Conservation (phyloP, 163 green algal species). For the Volvox carteri region DNA sequence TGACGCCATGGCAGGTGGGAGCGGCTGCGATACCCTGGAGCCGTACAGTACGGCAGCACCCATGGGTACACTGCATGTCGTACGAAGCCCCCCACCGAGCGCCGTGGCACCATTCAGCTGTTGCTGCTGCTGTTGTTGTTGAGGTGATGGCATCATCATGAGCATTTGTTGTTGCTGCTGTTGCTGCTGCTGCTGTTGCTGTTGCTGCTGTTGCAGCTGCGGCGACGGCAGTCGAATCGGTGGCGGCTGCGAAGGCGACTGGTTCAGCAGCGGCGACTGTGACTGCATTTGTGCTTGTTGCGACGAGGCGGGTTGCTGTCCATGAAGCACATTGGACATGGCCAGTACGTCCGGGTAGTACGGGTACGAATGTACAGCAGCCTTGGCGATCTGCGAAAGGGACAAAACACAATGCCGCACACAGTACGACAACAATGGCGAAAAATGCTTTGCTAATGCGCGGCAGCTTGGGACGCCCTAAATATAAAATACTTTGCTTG, state of each 20-base stretch:
- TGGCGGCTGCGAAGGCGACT: slow-evolving; percentile 11
- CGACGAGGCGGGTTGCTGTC: background rate
- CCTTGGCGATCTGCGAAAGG: slow-evolving; percentile 43
- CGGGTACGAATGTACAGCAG: slow-evolving; percentile 52
- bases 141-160: background rate
- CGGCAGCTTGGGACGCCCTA: no score
- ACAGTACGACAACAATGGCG: no score
- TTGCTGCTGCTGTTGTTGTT: slow-evolving; percentile 22
- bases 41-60: slow-evolving; percentile 10
- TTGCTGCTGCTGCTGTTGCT: background rate
- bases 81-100: background rate
- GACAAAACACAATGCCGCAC: background rate
- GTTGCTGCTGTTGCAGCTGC: background rate
- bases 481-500: no score
- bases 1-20: background rate
- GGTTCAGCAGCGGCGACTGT: background rate
- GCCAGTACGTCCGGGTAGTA: slow-evolving; percentile 57
- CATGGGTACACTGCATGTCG: background rate
- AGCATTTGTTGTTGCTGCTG: slow-evolving; percentile 4
- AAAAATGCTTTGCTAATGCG: no score
- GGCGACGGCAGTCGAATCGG: background rate
- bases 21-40: background rate
- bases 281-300: background rate
- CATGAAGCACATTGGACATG: slow-evolving; percentile 48
- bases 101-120: background rate